Percentiles rank a stretch among this genome's conserved stretches.
phyloP scores from a whole-genome alignment of 2,329 filamentous ascomycete genomes.

The Arthrobotrys conoides region DNA sequence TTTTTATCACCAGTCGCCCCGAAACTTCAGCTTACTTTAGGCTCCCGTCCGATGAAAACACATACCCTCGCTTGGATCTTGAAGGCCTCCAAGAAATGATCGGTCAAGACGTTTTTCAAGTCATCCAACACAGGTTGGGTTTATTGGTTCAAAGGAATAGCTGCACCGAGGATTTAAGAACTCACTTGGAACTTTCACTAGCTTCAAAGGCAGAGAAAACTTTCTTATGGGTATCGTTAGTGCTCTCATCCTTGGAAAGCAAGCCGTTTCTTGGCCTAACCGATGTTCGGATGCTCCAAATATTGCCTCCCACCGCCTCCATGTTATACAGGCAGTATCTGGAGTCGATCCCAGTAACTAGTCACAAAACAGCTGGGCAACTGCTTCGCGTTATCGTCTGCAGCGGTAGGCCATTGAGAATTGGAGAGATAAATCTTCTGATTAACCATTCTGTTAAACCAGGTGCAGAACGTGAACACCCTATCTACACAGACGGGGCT shows the following conservation, averaged over 20 bases:
- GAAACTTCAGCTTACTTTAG: background rate
- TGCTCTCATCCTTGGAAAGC: slow-evolving; percentile 11
- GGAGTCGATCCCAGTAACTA: slow-evolving; percentile 3
- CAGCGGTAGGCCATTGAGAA: slow-evolving; percentile 16
- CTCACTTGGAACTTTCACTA: slow-evolving; percentile 2
- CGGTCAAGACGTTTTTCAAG: slow-evolving; percentile 6
- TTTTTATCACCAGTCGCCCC: slow-evolving; percentile 19
- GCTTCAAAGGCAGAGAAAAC: slow-evolving; percentile 16
- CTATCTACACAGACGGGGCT: background rate
- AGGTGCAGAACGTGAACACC: slow-evolving; percentile 5
- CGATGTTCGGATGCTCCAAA: slow-evolving; percentile 7
- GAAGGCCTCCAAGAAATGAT: background rate
- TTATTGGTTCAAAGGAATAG: slow-evolving; percentile 14
- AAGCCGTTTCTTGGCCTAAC: background rate
- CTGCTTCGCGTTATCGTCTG: slow-evolving; percentile 10
- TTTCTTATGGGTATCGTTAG: slow-evolving; percentile 23
- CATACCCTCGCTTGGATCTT: slow-evolving; percentile 1
- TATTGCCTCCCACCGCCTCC: background rate
- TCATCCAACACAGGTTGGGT: slow-evolving; percentile 18
- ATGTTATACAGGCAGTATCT: slow-evolving; percentile 14
- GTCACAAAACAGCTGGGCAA: background rate
- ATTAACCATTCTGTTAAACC: slow-evolving; percentile 1
- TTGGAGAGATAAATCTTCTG: slow-evolving; percentile 19
- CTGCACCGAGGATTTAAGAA: slow-evolving; percentile 6
- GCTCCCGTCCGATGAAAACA: background rate